These are phyloP conservation scores for Simplicillium aogashimaense DNA, from an alignment of 2,329 filamentous ascomycete genomes.

Conservation along the genomic window DNA sequence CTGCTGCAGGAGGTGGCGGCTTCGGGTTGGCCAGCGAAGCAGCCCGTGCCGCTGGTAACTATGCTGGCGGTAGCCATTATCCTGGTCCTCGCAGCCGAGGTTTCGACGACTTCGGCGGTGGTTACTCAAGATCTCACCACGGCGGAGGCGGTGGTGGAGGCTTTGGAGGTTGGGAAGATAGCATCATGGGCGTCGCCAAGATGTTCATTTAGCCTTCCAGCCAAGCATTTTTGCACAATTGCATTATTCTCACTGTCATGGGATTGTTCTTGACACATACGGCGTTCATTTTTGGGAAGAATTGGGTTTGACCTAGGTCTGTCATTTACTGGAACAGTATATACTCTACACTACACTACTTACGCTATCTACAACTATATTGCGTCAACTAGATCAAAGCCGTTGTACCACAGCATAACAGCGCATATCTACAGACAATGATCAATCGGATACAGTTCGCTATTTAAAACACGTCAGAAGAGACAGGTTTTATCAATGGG, in stretches of 20 bases:
- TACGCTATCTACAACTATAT: too few species aligned
- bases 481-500: too few species aligned
- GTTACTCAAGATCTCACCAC: conserved; percentile 21
- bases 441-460: too few species aligned
- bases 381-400: too few species aligned
- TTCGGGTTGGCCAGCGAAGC: conserved; percentile 44
- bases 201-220: conserved; percentile 27
- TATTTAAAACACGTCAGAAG: too few species aligned
- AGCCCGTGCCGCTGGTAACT: conserved; percentile 38
- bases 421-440: too few species aligned
- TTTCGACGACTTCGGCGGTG: conserved; percentile 13
- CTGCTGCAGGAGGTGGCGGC: conserved; percentile 32
- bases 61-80: conserved; percentile 11
- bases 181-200: conserved; percentile 28
- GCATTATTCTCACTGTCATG: background rate
- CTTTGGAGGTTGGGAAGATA: conserved; percentile 21
- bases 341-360: too few species aligned
- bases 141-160: conserved; percentile 15
- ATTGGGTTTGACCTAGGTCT: too few species aligned
- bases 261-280: too few species aligned
- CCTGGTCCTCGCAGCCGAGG: conserved; percentile 4
- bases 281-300: too few species aligned
- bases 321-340: too few species aligned
- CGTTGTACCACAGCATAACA: too few species aligned
- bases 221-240: background rate